Percentiles rank a stretch among this genome's conserved stretches.
These are phyloP conservation scores for Alternaria triticina DNA, from an alignment of 2,329 filamentous ascomycete species.

Conservation along the genomic window DNA sequence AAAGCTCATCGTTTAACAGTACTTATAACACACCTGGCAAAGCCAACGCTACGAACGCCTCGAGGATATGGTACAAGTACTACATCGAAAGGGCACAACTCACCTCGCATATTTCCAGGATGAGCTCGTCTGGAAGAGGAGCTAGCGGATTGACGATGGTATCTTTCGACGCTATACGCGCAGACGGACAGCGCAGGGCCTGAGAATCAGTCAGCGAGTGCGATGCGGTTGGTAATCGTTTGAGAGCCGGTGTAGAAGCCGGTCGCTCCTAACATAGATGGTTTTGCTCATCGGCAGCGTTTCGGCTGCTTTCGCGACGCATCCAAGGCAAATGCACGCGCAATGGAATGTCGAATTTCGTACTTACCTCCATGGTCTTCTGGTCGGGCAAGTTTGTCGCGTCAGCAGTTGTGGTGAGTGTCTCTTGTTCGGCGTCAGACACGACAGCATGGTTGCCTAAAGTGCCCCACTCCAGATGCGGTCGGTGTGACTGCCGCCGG, in stretches of 20 bases:
- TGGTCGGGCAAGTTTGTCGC: not conserved
- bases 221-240: too few species aligned
- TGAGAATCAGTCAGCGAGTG: not conserved
- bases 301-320: not conserved
- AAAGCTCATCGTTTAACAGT: not conserved
- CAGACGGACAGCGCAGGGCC: not conserved
- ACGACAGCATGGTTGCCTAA: not conserved
- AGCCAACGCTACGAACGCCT: too few species aligned
- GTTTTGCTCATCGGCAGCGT: not conserved
- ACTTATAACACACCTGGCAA: not conserved
- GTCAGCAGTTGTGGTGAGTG: not conserved
- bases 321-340: not conserved
- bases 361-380: not conserved
- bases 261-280: accelerated
- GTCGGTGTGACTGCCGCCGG: not conserved
- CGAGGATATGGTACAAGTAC: too few species aligned
- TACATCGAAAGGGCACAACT: not conserved
- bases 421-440: not conserved
- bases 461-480: not conserved
- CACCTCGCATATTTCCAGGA: not conserved
- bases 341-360: not conserved
- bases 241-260: too few species aligned
- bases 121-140: not conserved
- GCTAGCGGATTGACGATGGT: not conserved
- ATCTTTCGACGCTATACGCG: not conserved